These are phyloP conservation scores for Paramecium sonneborni DNA, from an alignment of 73 alveolate genomes.

Conservation along the genomic window DNA sequence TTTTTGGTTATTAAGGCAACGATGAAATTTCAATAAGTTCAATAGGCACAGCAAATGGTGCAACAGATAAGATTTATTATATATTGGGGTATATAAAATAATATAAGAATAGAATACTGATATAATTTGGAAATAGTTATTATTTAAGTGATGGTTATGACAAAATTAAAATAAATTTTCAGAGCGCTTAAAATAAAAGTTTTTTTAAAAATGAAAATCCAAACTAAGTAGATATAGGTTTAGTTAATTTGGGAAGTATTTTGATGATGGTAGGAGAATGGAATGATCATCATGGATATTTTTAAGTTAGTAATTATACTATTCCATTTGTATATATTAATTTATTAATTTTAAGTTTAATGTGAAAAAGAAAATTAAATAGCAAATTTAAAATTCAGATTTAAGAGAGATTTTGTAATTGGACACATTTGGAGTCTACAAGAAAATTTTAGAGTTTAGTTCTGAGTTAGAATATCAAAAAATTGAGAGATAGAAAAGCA, in stretches of 20 bases:
- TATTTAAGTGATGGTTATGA: not conserved
- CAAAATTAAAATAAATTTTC: not conserved
- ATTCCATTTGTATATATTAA: not conserved
- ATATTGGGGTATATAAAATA: not conserved
- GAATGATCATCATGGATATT: conserved; percentile 27
- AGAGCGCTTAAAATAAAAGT: not conserved
- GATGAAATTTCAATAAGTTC: not conserved
- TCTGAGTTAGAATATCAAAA: not conserved
- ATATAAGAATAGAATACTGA: not conserved
- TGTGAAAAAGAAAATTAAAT: not conserved
- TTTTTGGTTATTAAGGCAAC: not conserved
- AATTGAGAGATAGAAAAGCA: not conserved
- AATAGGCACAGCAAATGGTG: not conserved
- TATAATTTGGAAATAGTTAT: not conserved
- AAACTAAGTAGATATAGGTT: not conserved
- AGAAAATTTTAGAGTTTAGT: not conserved
- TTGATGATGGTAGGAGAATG: conserved; percentile 8
- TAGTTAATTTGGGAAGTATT: not conserved
- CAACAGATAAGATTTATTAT: not conserved
- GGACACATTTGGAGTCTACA: conserved; percentile 1
- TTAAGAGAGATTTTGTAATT: not conserved
- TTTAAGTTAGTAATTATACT: not conserved
- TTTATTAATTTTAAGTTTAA: not conserved
- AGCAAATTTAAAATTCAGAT: not conserved
- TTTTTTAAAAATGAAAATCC: not conserved